Evolutionary conservation across 164 flowering plant genomes (phyloP).

Genomic region (Macadamia integrifolia): DNA sequence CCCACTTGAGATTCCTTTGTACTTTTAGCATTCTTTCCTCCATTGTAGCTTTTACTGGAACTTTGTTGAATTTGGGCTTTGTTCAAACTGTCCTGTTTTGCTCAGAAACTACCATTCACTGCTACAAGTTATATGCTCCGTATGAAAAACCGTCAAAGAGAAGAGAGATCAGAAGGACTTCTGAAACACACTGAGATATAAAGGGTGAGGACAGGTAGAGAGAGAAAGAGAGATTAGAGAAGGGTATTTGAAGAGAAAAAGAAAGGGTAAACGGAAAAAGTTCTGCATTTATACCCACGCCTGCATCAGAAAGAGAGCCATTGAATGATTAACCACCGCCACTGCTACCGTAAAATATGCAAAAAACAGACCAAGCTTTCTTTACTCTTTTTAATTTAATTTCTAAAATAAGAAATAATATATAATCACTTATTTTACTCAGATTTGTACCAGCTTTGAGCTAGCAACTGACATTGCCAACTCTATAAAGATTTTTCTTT

Average conservation of each 20-base stretch:
- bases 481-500: slow-evolving; percentile 3
- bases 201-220: not conserved
- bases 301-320: slow-evolving; percentile 75
- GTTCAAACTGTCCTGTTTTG: slow-evolving; percentile 25
- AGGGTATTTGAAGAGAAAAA: slow-evolving; percentile 15
- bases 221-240: slow-evolving; percentile 10
- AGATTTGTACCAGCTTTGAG: slow-evolving; percentile 20
- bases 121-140: slow-evolving; percentile 8
- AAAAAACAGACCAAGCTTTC: slow-evolving; percentile 8
- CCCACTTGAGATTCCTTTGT: slow-evolving; percentile 59
- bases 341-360: slow-evolving; percentile 39
- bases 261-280: slow-evolving; percentile 34
- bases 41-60: slow-evolving; percentile 37
- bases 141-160: slow-evolving; percentile 1
- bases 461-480: slow-evolving; percentile 55
- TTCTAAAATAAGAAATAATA: not conserved
- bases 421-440: slow-evolving; percentile 1
- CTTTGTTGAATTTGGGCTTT: slow-evolving; percentile 32
- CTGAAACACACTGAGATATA: not conserved
- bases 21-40: slow-evolving; percentile 46
- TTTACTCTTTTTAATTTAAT: not conserved
- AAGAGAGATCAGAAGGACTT: slow-evolving; percentile 13
- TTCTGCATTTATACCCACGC: slow-evolving; percentile 85
- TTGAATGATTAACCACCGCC: slow-evolving; percentile 92
- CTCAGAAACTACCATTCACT: slow-evolving; percentile 25